Evolutionary conservation across 2,329 filamentous ascomycete genomes (phyloP), one percentile per base, ranked within the genome.

Genomic region (Lithohypha guttulata): DNA sequence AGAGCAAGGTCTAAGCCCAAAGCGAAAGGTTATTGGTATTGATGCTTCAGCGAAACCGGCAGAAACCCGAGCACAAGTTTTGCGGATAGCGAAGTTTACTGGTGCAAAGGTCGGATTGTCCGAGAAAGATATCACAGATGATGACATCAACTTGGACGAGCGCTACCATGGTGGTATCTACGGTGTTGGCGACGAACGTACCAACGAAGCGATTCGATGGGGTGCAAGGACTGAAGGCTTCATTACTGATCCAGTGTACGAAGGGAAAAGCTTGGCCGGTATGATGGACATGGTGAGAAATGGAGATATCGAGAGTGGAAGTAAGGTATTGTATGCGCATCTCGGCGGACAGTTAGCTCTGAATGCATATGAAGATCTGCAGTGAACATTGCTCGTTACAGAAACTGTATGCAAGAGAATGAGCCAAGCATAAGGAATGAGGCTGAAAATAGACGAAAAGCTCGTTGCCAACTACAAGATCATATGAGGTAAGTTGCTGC

Each of bases 201-300:
- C 80, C 1, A 68, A 79, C 34, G 75, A 75, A 21, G 79, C 79
- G 0, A 84, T 84, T 54, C 71, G 70, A 56, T 77, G 81, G 53
- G 77, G 75, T 4, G 80, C 80, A 0, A 57, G 64, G 42, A 81
- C 74, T 1, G 81, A 84, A 61, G 80, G 72, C 0, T 77, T 84
- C 50, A 80, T 84, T 46, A 84, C 79, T 0, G 80, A 84, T 53
- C 80, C 79, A 0, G 80, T 84, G 1, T 84, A 84, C 52, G 79
- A 83, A 60, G 81, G 81, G 1, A 84, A 84, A 70, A 81, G 75
- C 49, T 60, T 84, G 56, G 78, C 78, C 3, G 80, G 79, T 0
- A 70, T 84, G 77, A 73, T 83, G 49, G 77, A 78, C 54, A 60
- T 83, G 62, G 73, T 82, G 5, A n/a, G 11, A 10, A 34, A 25